Conservation (phyloP, 139 green algal genomes). For the Chlamydomonas sp. region DNA sequence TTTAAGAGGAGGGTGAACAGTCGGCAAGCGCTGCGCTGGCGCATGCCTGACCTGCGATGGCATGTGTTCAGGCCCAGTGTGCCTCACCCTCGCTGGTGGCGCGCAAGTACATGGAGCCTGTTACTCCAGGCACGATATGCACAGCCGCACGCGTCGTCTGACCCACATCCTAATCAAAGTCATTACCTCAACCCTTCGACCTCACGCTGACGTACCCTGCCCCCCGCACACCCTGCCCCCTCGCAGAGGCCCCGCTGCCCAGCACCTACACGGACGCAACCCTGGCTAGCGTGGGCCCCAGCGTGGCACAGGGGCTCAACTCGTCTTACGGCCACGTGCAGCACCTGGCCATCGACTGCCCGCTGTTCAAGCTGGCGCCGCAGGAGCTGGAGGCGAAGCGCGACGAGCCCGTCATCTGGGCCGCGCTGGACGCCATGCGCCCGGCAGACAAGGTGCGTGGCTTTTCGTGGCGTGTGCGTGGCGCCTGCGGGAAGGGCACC, state of each 20-base stretch:
- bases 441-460: constrained; percentile 8
- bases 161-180: no score
- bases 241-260: background rate
- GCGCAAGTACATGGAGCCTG: no score
- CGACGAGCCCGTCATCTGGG: constrained; percentile 32
- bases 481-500: background rate
- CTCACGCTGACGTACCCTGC: no score
- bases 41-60: no score
- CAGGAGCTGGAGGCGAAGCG: background rate
- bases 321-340: constrained; percentile 8
- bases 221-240: no score
- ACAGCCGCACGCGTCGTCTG: no score
- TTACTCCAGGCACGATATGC: no score
- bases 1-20: background rate
- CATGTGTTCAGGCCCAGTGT: no score
- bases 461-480: background rate
- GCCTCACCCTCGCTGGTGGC: no score
- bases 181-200: no score
- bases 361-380: constrained; percentile 39
- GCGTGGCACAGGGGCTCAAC: background rate
- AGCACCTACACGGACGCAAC: constrained; percentile 21
- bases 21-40: no score
- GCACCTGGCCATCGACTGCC: constrained; percentile 50
- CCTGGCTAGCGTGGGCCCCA: background rate
- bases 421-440: constrained; percentile 29